Evolutionary conservation across 108 stramenopile genomes (phyloP).

Genomic region (Skeletonema tropicum): DNA sequence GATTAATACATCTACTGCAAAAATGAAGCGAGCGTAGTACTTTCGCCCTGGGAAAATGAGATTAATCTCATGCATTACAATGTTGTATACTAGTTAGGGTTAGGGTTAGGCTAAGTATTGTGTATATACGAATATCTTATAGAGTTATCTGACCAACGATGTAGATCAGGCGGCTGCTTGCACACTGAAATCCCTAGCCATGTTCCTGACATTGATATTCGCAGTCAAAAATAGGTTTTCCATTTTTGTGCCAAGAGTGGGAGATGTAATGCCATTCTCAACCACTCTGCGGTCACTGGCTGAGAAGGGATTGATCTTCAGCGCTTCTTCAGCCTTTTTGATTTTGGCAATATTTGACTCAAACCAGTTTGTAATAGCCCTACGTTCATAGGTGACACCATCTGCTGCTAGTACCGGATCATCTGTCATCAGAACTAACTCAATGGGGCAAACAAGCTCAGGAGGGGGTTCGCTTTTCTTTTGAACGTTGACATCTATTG

Average conservation of each 20-base stretch:
- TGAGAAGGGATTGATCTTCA: conserved; percentile 19
- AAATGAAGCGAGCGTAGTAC: too few species aligned
- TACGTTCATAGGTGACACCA: conserved; percentile 81
- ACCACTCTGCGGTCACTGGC: conserved; percentile 12
- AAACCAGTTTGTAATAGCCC: conserved; percentile 68
- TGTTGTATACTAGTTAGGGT: too few species aligned
- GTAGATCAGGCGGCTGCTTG: background rate
- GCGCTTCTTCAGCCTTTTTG: conserved; percentile 13
- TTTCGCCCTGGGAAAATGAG: too few species aligned
- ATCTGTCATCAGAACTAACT: conserved; percentile 55
- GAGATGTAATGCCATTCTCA: conserved; percentile 23
- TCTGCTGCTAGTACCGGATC: conserved; percentile 83
- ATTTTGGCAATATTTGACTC: conserved; percentile 4
- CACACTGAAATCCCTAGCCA: conserved; percentile 24
- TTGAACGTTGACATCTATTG: background rate
- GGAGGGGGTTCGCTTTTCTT: conserved; percentile 17
- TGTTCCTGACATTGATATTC: conserved; percentile 31
- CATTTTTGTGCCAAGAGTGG: conserved; percentile 21
- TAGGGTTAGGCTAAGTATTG: too few species aligned
- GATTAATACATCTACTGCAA: too few species aligned
- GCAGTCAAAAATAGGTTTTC: conserved; percentile 21
- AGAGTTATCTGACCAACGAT: background rate
- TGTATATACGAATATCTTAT: conserved; percentile 1
- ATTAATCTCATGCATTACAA: background rate
- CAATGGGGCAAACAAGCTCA: conserved; percentile 68